These are phyloP conservation scores for Rosellinia necatrix DNA, from an alignment of 2,329 filamentous ascomycete genomes.

Conservation along the genomic window DNA sequence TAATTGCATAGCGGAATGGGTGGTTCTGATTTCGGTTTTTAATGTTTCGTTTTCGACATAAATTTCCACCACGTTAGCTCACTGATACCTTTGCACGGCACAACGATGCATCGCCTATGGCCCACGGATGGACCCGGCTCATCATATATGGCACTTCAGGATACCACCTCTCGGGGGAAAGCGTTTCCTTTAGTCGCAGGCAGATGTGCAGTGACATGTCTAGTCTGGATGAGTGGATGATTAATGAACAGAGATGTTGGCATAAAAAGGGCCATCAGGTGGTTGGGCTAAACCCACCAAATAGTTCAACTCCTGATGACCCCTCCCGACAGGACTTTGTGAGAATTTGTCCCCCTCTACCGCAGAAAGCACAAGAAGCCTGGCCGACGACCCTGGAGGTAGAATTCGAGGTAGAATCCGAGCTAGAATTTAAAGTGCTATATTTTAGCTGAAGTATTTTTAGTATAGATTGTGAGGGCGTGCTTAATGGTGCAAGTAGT, in stretches of 20 bases:
- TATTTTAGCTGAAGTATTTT: too few relatives aligned
- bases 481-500: too few relatives aligned
- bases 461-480: too few relatives aligned
- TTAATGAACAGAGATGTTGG: constrained; percentile 25
- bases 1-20: constrained; percentile 25
- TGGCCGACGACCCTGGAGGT: too few relatives aligned
- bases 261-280: constrained; percentile 8
- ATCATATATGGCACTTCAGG: constrained; percentile 12
- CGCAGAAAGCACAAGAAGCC: not conserved
- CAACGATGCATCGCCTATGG: constrained; percentile 33
- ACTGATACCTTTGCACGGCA: constrained; percentile 38
- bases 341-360: not conserved
- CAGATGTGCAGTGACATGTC: constrained; percentile 13
- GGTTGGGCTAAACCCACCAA: constrained; percentile 15
- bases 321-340: not conserved
- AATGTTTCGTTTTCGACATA: constrained; percentile 30
- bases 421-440: too few relatives aligned
- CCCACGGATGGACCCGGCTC: constrained; percentile 19
- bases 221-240: constrained; percentile 24
- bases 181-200: constrained; percentile 23
- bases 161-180: constrained; percentile 22
- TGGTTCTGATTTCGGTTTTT: constrained; percentile 32
- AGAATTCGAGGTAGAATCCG: too few relatives aligned
- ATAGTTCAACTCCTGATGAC: constrained; percentile 10
- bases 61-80: constrained; percentile 33